Base-by-base conservation (phyloP, 192 early-diverging fungal species). In the Entomortierella lignicola region DNA sequence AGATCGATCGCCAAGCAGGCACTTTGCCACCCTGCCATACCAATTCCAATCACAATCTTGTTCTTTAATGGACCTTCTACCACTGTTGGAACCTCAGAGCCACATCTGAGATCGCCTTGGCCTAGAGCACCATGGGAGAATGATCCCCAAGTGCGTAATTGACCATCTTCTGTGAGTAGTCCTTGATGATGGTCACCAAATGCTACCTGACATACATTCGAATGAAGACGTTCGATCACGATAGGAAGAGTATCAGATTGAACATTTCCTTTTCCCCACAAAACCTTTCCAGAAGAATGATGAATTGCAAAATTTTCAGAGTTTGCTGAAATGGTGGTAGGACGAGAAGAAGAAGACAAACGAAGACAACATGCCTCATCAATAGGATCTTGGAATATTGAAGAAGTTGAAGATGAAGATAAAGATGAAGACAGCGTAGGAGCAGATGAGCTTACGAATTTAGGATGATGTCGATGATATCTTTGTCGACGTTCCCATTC, bases 101-200 rank as follows among this genome's bases (percentile, higher is more conserved):
- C 47, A n/a, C 23, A 21, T 4, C 64, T 25, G 1, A 77, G 47
- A 50, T 77, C 72, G 5, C 72, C 72, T 42, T 68, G 66, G 0
- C 72, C 72, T 39, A 77, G 41, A 25, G 72, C 72, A 4, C 72
- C 72, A 11, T 77, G 59, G 6, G 44, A 20, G 12, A 77, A 77
- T 1, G 60, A 26, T n/a, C 72, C 72, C 72, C 72, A 77, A 0
- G 72, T 77, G 2, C 65, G 58, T 2, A 77, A 27, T 8, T 63
- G 65, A 1, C 72, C 72, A 57, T 77, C 72, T 30, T 77, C 72
- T 1, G 72, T 77, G 27, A 77, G 31, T 12, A 77, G 32, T 1
- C 72, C 72, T 31, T 77, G 72, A 31, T 77, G 72, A 29, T 77
- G 43, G 23, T 77, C 72, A 3, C 72, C 72, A 57, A 77, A 77